Evolutionary conservation across 106 monocot genomes (phyloP).

Genomic region (Allium sativum): DNA sequence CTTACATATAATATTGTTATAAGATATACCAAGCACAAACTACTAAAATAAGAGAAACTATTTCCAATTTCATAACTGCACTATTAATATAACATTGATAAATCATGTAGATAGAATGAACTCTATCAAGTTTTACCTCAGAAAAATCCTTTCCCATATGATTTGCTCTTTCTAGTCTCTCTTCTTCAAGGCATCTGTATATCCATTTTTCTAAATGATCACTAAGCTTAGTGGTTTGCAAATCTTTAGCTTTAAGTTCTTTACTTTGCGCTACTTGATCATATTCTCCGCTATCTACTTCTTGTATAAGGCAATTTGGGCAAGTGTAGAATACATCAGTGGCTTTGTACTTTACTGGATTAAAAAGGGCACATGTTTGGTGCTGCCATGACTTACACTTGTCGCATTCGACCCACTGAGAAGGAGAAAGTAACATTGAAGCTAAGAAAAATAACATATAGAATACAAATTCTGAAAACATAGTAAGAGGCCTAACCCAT

Average conservation of each 20-base stretch:
- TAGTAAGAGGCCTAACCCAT: not conserved
- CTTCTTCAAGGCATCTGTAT: slow-evolving; percentile 31
- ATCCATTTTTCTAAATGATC: slow-evolving; percentile 62
- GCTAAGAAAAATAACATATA: not conserved
- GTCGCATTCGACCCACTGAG: slow-evolving; percentile 85
- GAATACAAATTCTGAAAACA: not conserved
- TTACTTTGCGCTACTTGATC: slow-evolving; percentile 15
- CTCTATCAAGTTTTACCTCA: slow-evolving; percentile 29
- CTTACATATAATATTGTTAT: too few species aligned
- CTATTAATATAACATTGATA: too few species aligned
- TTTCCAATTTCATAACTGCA: too few species aligned
- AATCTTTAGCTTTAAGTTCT: slow-evolving; percentile 35
- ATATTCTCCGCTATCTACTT: slow-evolving; percentile 28
- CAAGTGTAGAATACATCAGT: slow-evolving; percentile 43
- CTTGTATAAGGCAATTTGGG: slow-evolving; percentile 45
- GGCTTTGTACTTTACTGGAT: slow-evolving; percentile 33
- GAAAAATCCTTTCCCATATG: slow-evolving; percentile 23
- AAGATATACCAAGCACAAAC: too few species aligned
- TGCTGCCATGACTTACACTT: slow-evolving; percentile 78
- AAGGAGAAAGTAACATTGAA: slow-evolving; percentile 35
- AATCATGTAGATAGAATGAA: not conserved
- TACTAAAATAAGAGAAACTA: too few species aligned
- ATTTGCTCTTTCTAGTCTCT: slow-evolving; percentile 57
- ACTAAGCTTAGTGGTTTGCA: slow-evolving; percentile 58
- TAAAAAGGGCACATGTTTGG: slow-evolving; percentile 77